Conservation (phyloP, 352 stramenopile species). For the Globisporangium acanthophoron region DNA sequence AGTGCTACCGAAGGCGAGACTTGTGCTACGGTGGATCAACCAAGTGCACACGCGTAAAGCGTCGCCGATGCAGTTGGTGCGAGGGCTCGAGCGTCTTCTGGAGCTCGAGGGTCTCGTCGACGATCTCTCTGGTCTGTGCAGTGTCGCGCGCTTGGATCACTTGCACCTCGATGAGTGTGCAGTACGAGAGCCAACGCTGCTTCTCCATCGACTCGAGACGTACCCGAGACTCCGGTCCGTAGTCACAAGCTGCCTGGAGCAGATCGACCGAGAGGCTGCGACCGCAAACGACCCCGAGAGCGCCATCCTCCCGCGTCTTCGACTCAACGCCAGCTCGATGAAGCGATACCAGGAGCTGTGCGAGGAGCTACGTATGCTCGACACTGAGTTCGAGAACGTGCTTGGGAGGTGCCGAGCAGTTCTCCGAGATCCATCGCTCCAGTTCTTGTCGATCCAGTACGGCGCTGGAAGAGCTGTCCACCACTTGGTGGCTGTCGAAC, state of each 20-base stretch:
- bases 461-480: constrained; percentile 18
- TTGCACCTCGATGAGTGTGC: neutral
- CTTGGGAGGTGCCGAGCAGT: neutral
- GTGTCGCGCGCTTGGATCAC: neutral
- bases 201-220: neutral
- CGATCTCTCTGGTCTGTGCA: neutral
- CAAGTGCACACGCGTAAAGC: neutral
- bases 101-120: neutral
- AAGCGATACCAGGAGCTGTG: neutral
- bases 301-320: neutral
- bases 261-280: neutral
- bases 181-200: neutral
- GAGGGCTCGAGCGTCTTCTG: neutral
- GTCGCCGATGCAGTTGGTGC: neutral
- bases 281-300: neutral
- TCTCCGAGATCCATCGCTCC: constrained; percentile 15
- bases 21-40: neutral
- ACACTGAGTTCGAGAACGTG: neutral
- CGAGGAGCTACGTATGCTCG: neutral
- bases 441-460: constrained; percentile 23
- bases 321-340: neutral
- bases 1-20: neutral
- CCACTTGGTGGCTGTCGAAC: constrained; percentile 16
- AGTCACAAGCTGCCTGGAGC: neutral
- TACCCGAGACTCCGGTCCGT: neutral